Conservation (phyloP, 2,329 filamentous ascomycete genomes). For the Nigrograna mackinnonii region DNA sequence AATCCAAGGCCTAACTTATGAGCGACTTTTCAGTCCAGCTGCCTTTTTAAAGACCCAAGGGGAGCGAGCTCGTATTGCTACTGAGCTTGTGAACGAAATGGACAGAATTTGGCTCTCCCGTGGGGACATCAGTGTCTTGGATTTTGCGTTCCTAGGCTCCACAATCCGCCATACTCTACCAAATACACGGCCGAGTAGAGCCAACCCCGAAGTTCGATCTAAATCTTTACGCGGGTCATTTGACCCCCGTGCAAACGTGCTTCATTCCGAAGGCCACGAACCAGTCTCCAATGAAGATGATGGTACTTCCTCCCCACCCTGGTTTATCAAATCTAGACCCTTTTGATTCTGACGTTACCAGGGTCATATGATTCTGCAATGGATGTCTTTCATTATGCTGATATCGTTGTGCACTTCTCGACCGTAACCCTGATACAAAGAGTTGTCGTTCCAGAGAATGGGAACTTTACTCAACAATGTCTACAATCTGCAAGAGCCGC, state of each 20-base stretch:
- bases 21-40: conserved; percentile 41
- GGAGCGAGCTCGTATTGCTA: conserved; percentile 28
- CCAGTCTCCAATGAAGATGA: too few species aligned
- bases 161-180: too few species aligned
- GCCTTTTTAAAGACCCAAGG: conserved; percentile 28
- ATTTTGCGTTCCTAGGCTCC: conserved; percentile 2
- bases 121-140: conserved; percentile 21
- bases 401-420: conserved; percentile 37
- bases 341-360: too few species aligned
- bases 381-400: conserved; percentile 12
- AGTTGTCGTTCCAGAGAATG: conserved; percentile 32
- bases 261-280: too few species aligned
- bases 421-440: conserved; percentile 36
- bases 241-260: too few species aligned
- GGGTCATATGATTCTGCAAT: too few species aligned
- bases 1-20: conserved; percentile 39
- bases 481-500: conserved; percentile 35
- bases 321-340: too few species aligned
- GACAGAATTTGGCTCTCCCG: conserved; percentile 32
- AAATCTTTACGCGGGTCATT: too few species aligned
- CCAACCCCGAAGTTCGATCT: too few species aligned
- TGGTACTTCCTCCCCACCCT: too few species aligned
- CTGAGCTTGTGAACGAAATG: conserved; percentile 27
- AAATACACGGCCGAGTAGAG: too few species aligned
- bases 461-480: conserved; percentile 33